Evolutionary conservation across 2,329 filamentous ascomycete species (phyloP).

Genomic region (Fusarium torreyae): DNA sequence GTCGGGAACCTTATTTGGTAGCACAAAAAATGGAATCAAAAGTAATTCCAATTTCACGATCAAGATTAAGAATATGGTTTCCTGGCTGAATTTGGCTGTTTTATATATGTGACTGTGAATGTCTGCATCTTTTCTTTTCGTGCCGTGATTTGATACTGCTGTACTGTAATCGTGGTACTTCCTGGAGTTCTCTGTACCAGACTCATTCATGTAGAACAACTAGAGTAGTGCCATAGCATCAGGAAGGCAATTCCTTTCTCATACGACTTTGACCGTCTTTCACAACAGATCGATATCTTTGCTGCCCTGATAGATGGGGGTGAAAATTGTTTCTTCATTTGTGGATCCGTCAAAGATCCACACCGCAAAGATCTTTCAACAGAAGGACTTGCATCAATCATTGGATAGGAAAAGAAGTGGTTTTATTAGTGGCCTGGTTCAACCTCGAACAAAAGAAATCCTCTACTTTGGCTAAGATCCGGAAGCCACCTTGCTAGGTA

Average conservation of each 20-base stretch:
- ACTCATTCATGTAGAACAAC: too few species aligned
- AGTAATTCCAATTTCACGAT: slow-evolving; percentile 50
- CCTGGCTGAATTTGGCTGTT: slow-evolving; percentile 29
- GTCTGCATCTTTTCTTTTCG: neutral
- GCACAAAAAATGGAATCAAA: slow-evolving; percentile 53
- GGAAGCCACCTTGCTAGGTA: too few species aligned
- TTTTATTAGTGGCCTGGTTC: too few species aligned
- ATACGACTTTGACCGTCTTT: neutral
- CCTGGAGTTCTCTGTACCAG: neutral
- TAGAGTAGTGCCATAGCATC: too few species aligned
- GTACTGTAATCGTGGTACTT: neutral
- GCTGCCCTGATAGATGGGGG: neutral
- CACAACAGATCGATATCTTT: neutral
- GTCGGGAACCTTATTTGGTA: slow-evolving; percentile 53
- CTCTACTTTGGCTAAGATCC: too few species aligned
- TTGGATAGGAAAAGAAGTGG: neutral
- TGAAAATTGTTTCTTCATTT: neutral
- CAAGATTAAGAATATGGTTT: slow-evolving; percentile 48
- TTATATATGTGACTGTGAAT: slow-evolving; percentile 7
- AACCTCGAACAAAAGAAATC: too few species aligned
- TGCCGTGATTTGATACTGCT: neutral
- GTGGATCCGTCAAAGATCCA: neutral
- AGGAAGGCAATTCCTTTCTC: too few species aligned
- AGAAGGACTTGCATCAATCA: neutral
- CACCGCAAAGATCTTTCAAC: neutral